Evolutionary conservation across 2,329 filamentous ascomycete species (phyloP).

Genomic region (Juglanconis juglandina): DNA sequence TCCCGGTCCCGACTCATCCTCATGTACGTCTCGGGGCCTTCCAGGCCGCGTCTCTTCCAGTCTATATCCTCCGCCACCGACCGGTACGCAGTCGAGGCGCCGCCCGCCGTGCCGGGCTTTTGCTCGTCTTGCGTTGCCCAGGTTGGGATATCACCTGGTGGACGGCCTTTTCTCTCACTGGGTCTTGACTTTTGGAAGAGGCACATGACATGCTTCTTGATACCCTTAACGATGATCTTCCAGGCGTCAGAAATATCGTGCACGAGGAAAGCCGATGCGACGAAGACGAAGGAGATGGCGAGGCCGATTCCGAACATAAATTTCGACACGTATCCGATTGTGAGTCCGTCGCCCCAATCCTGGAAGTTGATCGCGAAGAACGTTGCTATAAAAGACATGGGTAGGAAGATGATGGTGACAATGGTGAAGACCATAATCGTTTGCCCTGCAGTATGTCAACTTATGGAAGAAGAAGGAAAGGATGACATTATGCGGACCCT

Average conservation of each 20-base stretch:
- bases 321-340: conserved; percentile 25
- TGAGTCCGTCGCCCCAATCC: conserved; percentile 40
- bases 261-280: conserved; percentile 36
- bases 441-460: conserved; percentile 25
- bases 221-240: conserved; percentile 4
- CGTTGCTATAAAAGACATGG: conserved; percentile 41
- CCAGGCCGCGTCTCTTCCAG: conserved; percentile 9
- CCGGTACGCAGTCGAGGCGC: conserved; percentile 9
- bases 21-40: conserved; percentile 1
- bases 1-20: conserved; percentile 13
- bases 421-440: conserved; percentile 44
- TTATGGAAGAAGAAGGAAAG: background rate
- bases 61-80: conserved; percentile 4
- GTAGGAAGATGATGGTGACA: conserved; percentile 43
- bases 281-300: conserved; percentile 35
- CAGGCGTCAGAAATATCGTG: conserved; percentile 29
- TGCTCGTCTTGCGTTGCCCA: background rate
- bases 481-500: conserved; percentile 21
- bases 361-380: conserved; percentile 41
- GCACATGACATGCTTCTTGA: background rate
- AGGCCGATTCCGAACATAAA: conserved; percentile 37
- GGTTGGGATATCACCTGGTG: background rate
- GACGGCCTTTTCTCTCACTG: background rate
- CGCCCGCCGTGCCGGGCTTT: conserved; percentile 14
- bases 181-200: background rate